Percentiles rank a stretch among this genome's conserved stretches.
Conservation (phyloP, 2,329 filamentous ascomycete genomes). For the Colletotrichum noveboracense region DNA sequence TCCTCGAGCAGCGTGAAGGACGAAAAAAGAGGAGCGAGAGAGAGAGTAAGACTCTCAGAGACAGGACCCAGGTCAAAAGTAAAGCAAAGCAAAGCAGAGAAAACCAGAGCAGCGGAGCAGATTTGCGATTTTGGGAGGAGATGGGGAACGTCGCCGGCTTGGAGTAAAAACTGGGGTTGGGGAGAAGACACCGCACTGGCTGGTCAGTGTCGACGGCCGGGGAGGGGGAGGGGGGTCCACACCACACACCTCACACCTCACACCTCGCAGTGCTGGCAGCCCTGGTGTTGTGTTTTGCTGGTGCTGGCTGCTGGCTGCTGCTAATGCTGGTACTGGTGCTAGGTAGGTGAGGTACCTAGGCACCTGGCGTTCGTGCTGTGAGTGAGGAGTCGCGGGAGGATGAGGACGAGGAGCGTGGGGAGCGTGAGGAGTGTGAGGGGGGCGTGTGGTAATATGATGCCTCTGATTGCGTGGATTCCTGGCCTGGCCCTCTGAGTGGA, state of each 20-base stretch:
- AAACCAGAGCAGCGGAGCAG: conserved; percentile 13
- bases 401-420: background rate
- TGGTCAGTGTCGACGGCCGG: background rate
- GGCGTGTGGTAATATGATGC: conserved; percentile 4
- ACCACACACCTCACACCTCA: background rate
- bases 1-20: background rate
- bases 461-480: conserved; percentile 8
- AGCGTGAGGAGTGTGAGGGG: background rate
- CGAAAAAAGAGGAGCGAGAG: background rate
- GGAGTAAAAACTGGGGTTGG: conserved; percentile 21
- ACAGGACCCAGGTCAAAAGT: background rate
- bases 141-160: conserved; percentile 19
- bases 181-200: background rate
- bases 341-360: background rate
- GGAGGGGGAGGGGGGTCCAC: background rate
- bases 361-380: background rate
- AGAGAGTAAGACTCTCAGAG: background rate
- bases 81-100: background rate
- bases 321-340: background rate
- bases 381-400: background rate
- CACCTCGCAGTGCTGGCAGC: background rate
- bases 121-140: conserved; percentile 16
- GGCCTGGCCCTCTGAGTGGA: background rate
- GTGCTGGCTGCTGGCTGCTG: background rate
- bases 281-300: background rate